Percentiles rank a stretch among this genome's conserved stretches.
These are phyloP conservation scores for Lonicera japonica DNA, from an alignment of 129 eudicot species.

Conservation along the genomic window DNA sequence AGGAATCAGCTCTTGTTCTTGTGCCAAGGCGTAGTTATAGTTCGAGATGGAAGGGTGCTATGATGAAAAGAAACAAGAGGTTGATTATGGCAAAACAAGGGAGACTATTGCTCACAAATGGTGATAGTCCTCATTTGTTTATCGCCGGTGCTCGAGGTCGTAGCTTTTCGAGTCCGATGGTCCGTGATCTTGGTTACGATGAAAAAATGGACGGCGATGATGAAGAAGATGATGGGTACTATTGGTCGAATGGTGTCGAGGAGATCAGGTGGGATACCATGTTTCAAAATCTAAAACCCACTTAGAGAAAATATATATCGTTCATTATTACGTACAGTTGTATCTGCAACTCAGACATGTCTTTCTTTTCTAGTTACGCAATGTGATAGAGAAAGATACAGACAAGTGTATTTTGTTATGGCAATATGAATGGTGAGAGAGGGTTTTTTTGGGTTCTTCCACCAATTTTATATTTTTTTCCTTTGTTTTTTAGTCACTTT, in stretches of 20 bases:
- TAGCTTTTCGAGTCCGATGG: constrained; percentile 52
- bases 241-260: constrained; percentile 52
- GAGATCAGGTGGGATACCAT: constrained; percentile 89
- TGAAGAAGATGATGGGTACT: constrained; percentile 21
- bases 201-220: constrained; percentile 29
- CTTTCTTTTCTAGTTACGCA: too few species aligned
- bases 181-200: constrained; percentile 24
- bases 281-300: constrained; percentile 88
- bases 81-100: constrained; percentile 35
- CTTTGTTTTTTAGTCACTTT: background rate
- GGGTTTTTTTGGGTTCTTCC: constrained; percentile 38
- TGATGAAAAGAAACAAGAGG: constrained; percentile 53
- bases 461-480: constrained; percentile 25
- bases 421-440: constrained; percentile 48
- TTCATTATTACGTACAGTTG: background rate
- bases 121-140: constrained; percentile 29
- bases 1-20: constrained; percentile 54
- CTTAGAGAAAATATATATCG: constrained; percentile 22
- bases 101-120: constrained; percentile 67
- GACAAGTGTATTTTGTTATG: constrained; percentile 6
- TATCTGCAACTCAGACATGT: too few species aligned
- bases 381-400: too few species aligned
- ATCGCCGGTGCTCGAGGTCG: constrained; percentile 31
- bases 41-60: constrained; percentile 47
- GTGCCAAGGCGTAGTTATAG: constrained; percentile 36